Percentiles rank a stretch among this genome's conserved stretches.
Evolutionary conservation across 1,284 basidiomycete genomes (phyloP).

Genomic region (Entoloma clypeatum): DNA sequence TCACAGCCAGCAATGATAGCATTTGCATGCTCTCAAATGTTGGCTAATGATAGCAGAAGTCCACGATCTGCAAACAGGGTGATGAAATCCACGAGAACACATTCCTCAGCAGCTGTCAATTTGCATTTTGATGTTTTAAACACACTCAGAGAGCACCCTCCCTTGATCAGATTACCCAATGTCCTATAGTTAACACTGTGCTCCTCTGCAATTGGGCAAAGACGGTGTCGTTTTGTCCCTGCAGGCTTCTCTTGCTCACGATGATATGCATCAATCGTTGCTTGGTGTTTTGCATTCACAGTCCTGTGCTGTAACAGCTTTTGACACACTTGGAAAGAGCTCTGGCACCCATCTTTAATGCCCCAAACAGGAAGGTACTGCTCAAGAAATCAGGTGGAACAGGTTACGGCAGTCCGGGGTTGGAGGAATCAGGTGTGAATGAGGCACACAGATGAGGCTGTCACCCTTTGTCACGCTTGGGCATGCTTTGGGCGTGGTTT

Average conservation of each 20-base stretch:
- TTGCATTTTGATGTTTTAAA: conserved; percentile 24
- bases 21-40: conserved; percentile 30
- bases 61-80: no score
- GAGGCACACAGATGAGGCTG: no score
- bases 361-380: no score
- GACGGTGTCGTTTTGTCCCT: conserved; percentile 8
- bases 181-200: conserved; percentile 13
- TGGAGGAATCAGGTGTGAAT: no score
- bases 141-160: conserved; percentile 13
- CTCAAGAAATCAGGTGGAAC: no score
- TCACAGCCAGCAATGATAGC: conserved; percentile 16
- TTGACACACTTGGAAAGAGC: conserved; percentile 13
- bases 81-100: conserved; percentile 26
- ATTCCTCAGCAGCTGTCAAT: conserved; percentile 22
- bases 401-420: no score
- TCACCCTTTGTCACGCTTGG: no score
- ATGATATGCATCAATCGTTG: conserved; percentile 8
- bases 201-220: conserved; percentile 17
- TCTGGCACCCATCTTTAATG: no score
- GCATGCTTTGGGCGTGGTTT: no score
- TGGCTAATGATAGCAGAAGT: conserved; percentile 30
- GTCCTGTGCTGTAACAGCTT: neutral
- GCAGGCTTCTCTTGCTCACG: conserved; percentile 6
- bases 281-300: conserved; percentile 7
- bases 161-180: conserved; percentile 7